Evolutionary conservation across 441 rosid species (phyloP).

Genomic region (Croton laevigatus): DNA sequence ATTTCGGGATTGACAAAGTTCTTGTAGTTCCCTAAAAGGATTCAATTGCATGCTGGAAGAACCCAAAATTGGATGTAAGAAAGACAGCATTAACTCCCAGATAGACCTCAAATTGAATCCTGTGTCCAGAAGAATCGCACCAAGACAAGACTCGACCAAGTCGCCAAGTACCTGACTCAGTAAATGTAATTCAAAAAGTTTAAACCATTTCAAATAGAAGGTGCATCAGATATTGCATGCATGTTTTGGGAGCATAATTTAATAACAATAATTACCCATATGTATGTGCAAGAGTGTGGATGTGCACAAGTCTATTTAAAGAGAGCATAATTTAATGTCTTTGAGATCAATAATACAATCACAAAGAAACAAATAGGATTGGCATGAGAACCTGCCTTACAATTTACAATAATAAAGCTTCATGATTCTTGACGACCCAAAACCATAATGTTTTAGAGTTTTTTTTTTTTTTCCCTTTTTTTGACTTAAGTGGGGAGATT

Average conservation of each 20-base stretch:
- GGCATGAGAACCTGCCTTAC: neutral
- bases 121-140: slow-evolving; percentile 81
- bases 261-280: neutral
- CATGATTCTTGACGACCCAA: neutral
- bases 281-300: neutral
- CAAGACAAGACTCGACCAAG: slow-evolving; percentile 82
- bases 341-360: neutral
- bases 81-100: slow-evolving; percentile 76
- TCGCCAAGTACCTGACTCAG: slow-evolving; percentile 83
- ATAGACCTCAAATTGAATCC: slow-evolving; percentile 68
- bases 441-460: neutral
- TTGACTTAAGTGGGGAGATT: too few relatives aligned
- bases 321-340: neutral
- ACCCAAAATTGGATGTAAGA: slow-evolving; percentile 57
- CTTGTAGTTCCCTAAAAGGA: slow-evolving; percentile 71
- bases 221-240: neutral
- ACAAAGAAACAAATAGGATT: neutral
- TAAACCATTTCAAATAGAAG: slow-evolving; percentile 13
- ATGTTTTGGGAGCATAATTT: neutral
- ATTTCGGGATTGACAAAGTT: slow-evolving; percentile 67
- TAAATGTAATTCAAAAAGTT: slow-evolving; percentile 8
- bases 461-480: too few relatives aligned
- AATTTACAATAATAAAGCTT: neutral
- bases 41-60: slow-evolving; percentile 61
- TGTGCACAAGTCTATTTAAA: neutral